Evolutionary conservation across 176 grass and related monocot species (phyloP).

Genomic region (Thalia dealbata): DNA sequence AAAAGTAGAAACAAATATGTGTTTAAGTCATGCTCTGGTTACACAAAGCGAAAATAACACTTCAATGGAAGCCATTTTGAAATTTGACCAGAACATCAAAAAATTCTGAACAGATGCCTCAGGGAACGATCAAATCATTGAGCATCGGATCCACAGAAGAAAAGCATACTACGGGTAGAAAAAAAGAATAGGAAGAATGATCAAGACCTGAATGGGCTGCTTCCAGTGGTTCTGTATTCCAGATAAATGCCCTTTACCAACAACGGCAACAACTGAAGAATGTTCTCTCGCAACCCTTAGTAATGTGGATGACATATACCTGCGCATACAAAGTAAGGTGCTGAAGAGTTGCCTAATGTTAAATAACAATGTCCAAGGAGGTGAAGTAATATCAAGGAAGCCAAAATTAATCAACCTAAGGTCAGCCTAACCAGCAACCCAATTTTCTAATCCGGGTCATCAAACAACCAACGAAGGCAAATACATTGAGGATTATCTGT

Average conservation of each 20-base stretch:
- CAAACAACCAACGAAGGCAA: too few species aligned
- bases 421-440: too few species aligned
- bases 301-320: constrained; percentile 86
- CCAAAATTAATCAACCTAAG: too few species aligned
- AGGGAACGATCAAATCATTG: neutral
- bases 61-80: neutral
- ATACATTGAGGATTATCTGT: too few species aligned
- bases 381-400: too few species aligned
- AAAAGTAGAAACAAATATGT: neutral
- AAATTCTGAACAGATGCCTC: neutral
- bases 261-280: constrained; percentile 85
- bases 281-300: constrained; percentile 60
- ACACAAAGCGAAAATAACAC: too few species aligned
- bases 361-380: too few species aligned
- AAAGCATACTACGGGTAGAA: neutral
- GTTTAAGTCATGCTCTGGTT: too few species aligned
- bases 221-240: constrained; percentile 90
- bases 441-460: too few species aligned
- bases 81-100: neutral
- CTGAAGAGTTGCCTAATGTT: neutral
- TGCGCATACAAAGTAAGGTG: constrained; percentile 22
- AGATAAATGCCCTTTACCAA: constrained; percentile 84
- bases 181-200: neutral
- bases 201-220: constrained; percentile 65
- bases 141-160: neutral